Evolutionary conservation across 1,284 basidiomycete species (phyloP).

Genomic region (Rhodotorula glutinis): DNA sequence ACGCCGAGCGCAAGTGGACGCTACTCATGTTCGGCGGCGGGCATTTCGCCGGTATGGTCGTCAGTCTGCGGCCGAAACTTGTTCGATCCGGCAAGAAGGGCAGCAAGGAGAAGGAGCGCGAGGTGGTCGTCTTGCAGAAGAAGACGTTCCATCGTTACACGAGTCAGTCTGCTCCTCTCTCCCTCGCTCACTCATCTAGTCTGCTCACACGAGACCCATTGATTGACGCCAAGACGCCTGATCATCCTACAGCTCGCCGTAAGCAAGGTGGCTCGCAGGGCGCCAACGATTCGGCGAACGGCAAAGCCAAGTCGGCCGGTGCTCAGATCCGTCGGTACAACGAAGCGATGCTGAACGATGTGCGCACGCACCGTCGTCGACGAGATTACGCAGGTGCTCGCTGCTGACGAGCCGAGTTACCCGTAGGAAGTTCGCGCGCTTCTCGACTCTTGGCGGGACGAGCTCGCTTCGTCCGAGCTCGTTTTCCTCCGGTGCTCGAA

Average conservation of each 20-base stretch:
- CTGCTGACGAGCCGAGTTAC: neutral
- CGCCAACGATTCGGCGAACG: conserved; percentile 87
- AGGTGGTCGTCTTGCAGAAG: conserved; percentile 74
- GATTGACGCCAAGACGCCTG: too few relatives aligned
- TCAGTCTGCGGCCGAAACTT: conserved; percentile 57
- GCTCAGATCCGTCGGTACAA: conserved; percentile 92
- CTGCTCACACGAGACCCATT: too few relatives aligned
- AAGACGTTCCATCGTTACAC: conserved; percentile 99
- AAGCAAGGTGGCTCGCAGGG: conserved; percentile 97
- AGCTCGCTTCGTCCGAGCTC: conserved; percentile 72
- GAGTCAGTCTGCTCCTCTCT: conserved; percentile 57
- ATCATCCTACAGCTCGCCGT: conserved; percentile 81
- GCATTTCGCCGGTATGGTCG: conserved; percentile 91
- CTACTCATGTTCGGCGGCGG: conserved; percentile 95
- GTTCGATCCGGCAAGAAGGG: conserved; percentile 48
- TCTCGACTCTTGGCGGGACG: conserved; percentile 76
- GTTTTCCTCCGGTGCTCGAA: conserved; percentile 86
- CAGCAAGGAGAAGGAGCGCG: conserved; percentile 59
- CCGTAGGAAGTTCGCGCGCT: conserved; percentile 77
- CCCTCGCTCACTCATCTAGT: neutral
- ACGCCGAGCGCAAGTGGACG: conserved; percentile 74
- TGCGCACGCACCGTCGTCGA: conserved; percentile 50
- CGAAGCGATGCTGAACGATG: conserved; percentile 85
- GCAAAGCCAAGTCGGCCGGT: conserved; percentile 89
- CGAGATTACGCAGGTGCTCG: too few relatives aligned